Evolutionary conservation across 306 rosid species (phyloP).

Genomic region (Citrullus amarus): DNA sequence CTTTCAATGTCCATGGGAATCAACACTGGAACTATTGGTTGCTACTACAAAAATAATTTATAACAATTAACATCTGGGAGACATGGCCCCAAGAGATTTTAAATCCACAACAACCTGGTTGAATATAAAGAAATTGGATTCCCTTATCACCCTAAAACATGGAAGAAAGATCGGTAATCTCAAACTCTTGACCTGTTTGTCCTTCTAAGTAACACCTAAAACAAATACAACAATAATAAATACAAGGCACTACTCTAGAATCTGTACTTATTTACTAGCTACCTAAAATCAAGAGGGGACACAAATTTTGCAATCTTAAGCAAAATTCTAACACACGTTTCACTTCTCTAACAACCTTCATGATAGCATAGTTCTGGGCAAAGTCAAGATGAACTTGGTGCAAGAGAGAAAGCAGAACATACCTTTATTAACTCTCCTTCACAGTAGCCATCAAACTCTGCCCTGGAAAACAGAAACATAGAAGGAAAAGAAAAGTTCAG

Average conservation of each 20-base stretch:
- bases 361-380: background rate
- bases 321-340: background rate
- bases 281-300: background rate
- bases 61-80: background rate
- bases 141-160: background rate
- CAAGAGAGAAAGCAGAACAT: slow-evolving; percentile 1
- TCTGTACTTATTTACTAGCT: background rate
- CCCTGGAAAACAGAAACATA: slow-evolving; percentile 33
- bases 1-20: background rate
- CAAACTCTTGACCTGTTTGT: background rate
- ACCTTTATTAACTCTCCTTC: slow-evolving; percentile 81
- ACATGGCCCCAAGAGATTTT: background rate
- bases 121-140: background rate
- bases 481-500: background rate
- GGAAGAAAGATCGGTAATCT: background rate
- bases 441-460: slow-evolving; percentile 78
- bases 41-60: background rate
- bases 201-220: background rate
- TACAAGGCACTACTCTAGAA: background rate
- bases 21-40: background rate
- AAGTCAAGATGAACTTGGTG: background rate
- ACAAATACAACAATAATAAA: background rate
- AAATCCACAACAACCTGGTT: background rate
- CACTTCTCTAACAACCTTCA: background rate
- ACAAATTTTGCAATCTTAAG: background rate